phyloP scores from a whole-genome alignment of 768 basidiomycete genomes.

The Hydnomerulius pinastri region DNA sequence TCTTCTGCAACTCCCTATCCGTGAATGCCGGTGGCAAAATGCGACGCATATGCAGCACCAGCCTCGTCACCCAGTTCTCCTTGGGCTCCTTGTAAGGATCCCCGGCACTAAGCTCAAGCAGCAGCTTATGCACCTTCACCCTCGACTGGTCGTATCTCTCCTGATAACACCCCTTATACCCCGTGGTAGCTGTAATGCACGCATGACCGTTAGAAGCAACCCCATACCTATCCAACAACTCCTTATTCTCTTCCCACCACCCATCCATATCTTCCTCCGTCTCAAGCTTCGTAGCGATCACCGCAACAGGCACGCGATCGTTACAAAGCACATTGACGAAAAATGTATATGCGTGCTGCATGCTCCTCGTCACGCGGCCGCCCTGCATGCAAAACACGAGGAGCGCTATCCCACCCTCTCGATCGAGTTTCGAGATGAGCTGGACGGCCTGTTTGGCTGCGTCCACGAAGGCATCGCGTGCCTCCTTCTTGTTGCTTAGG shows the following conservation, averaged over 20 bases:
- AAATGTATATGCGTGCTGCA: slow-evolving; percentile 25
- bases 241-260: slow-evolving; percentile 19
- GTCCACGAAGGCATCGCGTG: background rate
- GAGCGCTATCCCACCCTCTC: too few relatives aligned
- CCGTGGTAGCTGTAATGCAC: slow-evolving; percentile 17
- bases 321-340: slow-evolving; percentile 35
- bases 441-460: background rate
- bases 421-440: too few relatives aligned
- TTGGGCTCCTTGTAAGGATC: background rate
- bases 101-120: background rate
- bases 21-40: background rate
- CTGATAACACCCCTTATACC: background rate
- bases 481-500: background rate
- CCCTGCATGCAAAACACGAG: slow-evolving; percentile 33
- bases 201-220: slow-evolving; percentile 14
- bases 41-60: background rate
- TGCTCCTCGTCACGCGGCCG: slow-evolving; percentile 26
- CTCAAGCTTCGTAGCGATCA: slow-evolving; percentile 36
- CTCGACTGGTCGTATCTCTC: background rate
- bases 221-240: slow-evolving; percentile 3
- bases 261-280: slow-evolving; percentile 17
- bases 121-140: background rate
- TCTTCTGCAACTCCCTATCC: background rate
- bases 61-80: background rate
- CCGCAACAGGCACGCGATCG: slow-evolving; percentile 30